Percentiles rank a stretch among this genome's conserved stretches.
These are phyloP conservation scores for Beauveria caledonica DNA, from an alignment of 2,329 filamentous ascomycete genomes.

Conservation along the genomic window DNA sequence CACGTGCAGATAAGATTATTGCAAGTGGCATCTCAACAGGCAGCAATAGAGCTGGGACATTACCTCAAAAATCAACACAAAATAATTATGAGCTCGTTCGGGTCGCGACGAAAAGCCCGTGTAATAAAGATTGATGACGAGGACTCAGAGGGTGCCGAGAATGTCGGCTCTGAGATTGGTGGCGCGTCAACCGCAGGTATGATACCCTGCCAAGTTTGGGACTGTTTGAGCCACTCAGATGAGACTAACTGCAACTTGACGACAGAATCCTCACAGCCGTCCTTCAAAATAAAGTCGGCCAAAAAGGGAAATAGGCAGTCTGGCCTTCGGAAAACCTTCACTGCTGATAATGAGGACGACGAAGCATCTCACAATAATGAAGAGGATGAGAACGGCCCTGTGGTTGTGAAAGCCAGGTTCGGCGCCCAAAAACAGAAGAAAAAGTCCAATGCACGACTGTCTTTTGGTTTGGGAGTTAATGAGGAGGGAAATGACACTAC, in stretches of 20 bases:
- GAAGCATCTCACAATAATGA: constrained; percentile 27
- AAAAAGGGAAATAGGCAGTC: constrained; percentile 51
- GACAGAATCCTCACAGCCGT: constrained; percentile 27
- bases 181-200: constrained; percentile 29
- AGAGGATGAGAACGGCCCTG: constrained; percentile 37
- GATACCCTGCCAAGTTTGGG: constrained; percentile 17
- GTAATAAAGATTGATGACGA: constrained; percentile 66
- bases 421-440: constrained; percentile 57
- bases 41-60: background rate
- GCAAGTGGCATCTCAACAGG: constrained; percentile 1
- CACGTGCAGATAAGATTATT: constrained; percentile 44
- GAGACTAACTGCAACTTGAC: constrained; percentile 11
- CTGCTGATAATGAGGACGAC: constrained; percentile 32
- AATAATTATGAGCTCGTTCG: constrained; percentile 45
- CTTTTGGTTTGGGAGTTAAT: constrained; percentile 58
- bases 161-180: constrained; percentile 17
- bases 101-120: constrained; percentile 59
- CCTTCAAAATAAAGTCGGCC: constrained; percentile 34
- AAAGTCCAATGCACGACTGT: constrained; percentile 56
- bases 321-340: constrained; percentile 48
- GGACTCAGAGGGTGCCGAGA: constrained; percentile 36
- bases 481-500: constrained; percentile 43
- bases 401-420: constrained; percentile 41
- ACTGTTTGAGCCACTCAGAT: background rate
- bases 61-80: constrained; percentile 2